A percentile compares a stretch with the other conserved stretches of the same genome.
These are phyloP conservation scores for Apostasia shenzhenica DNA, from an alignment of 106 monocot species.

Conservation along the genomic window DNA sequence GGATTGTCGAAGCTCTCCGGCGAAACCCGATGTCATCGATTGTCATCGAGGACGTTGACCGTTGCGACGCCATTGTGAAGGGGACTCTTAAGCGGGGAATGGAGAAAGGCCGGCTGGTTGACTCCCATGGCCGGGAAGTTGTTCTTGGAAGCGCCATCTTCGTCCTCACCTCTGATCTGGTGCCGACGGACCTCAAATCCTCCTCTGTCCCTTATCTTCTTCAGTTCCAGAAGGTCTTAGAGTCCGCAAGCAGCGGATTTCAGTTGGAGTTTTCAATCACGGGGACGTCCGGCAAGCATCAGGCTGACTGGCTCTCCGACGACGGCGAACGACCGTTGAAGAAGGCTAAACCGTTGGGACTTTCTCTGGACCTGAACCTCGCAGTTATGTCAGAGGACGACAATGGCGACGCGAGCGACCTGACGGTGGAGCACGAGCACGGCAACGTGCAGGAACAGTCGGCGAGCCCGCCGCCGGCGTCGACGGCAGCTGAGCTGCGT, in stretches of 20 bases:
- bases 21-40: conserved; percentile 61
- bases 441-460: conserved; percentile 12
- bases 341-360: conserved; percentile 16
- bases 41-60: conserved; percentile 54
- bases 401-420: conserved; percentile 59
- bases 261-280: conserved; percentile 37
- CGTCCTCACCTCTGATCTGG: conserved; percentile 42
- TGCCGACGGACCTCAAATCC: conserved; percentile 33
- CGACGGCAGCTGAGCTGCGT: conserved; percentile 29
- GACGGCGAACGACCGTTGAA: conserved; percentile 12
- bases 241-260: conserved; percentile 32
- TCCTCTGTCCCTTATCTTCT: conserved; percentile 6
- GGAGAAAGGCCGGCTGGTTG: conserved; percentile 52
- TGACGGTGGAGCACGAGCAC: conserved; percentile 59
- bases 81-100: conserved; percentile 55
- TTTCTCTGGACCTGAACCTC: conserved; percentile 71
- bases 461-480: not conserved
- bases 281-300: conserved; percentile 14
- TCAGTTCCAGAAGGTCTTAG: conserved; percentile 20
- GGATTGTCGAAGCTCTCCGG: conserved; percentile 43
- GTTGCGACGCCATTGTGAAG: conserved; percentile 26
- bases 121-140: conserved; percentile 75
- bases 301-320: too few species aligned
- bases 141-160: conserved; percentile 53
- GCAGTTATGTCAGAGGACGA: conserved; percentile 16